Evolutionary conservation across 352 stramenopile genomes (phyloP), one percentile per base, ranked within the genome.

Genomic region (Phytophthora quininea): DNA sequence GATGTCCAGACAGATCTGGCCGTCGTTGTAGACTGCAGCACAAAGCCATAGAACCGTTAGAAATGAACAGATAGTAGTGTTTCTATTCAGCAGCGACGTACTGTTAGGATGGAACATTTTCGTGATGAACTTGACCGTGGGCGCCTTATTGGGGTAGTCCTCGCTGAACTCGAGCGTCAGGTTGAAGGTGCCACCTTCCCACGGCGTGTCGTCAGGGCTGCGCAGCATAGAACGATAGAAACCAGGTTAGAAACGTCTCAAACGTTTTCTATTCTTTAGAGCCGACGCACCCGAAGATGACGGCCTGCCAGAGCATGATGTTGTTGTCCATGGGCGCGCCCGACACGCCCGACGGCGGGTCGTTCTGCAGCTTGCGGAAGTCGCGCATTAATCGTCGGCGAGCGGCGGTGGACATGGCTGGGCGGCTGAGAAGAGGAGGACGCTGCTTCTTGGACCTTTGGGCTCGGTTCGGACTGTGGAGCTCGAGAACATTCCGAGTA

Each of bases 41-140:
- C 37, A 63, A n/a, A 55, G 67, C 19, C 58, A 46, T 29, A 35
- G 37, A 63, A 31, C 14, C 11, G 19, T 24, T 24, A 24, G 19
- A 24, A 24, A 24, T 24, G 19, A 24, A 24, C 19, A 24, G 19
- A 24, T 24, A 24, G 19, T 24, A 24, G 19, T 24, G 19, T 24
- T 24, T 24, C 19, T 24, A 24, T 24, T 24, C 19, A 24, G 19
- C 19, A 24, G 19, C 1, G 24, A 66, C 81, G 54, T 81, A 92
- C 84, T 99, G 82, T 99, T 99, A 10, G 98, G 98, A 79, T 99
- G 98, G 79, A 99, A 99, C 88, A 99, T 99, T 80, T 98, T 98
- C 11, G 98, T 99, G 47, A 99, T 89, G 77, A 99, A 99, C 49
- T 97, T 95, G 48, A 99, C 97, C 9, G 89, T 91, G 8, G 97